phyloP scores from a whole-genome alignment of 1,284 basidiomycete genomes.

The Sporisorium scitamineum region DNA sequence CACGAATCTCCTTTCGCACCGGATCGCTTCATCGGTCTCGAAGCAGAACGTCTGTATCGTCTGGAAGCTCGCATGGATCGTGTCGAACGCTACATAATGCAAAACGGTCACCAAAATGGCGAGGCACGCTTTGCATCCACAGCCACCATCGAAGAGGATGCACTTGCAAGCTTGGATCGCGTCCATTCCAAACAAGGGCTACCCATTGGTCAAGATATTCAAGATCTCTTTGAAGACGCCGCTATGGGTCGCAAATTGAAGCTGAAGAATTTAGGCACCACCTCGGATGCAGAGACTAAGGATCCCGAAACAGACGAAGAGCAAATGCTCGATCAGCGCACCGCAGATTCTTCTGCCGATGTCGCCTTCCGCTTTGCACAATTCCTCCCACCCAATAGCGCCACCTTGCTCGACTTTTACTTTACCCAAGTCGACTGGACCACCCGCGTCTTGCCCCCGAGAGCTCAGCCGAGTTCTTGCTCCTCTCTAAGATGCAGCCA shows the following conservation, averaged over 20 bases:
- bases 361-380: constrained; percentile 51
- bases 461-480: constrained; percentile 20
- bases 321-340: constrained; percentile 43
- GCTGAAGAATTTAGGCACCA: constrained; percentile 26
- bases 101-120: background rate
- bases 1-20: constrained; percentile 18
- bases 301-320: constrained; percentile 46
- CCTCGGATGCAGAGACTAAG: constrained; percentile 16
- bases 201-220: constrained; percentile 35
- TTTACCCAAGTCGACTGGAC: constrained; percentile 64
- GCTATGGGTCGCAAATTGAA: constrained; percentile 48
- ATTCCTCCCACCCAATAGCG: constrained; percentile 28
- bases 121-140: constrained; percentile 21
- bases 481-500: constrained; percentile 45
- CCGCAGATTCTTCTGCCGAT: constrained; percentile 42
- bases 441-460: constrained; percentile 46
- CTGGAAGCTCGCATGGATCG: constrained; percentile 43
- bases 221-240: constrained; percentile 48
- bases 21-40: constrained; percentile 33
- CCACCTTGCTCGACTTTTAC: constrained; percentile 59
- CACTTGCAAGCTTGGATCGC: constrained; percentile 9
- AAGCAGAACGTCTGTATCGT: constrained; percentile 38
- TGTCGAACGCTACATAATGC: constrained; percentile 25
- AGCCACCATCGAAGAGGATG: constrained; percentile 11
- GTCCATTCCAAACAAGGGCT: constrained; percentile 18